phyloP scores from a whole-genome alignment of 129 eudicot species.

The Tagetes patula region DNA sequence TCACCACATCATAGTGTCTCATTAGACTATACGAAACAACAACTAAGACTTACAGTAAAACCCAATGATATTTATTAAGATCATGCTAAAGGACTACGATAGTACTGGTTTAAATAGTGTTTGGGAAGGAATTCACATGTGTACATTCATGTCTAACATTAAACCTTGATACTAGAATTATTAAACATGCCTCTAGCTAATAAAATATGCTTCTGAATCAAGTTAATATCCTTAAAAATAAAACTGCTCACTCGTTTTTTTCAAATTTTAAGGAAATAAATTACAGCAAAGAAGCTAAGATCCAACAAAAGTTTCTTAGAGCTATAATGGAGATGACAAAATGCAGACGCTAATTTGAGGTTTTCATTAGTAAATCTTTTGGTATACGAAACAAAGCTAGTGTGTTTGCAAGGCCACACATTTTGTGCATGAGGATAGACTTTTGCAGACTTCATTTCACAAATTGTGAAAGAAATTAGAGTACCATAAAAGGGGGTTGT shows the following conservation, averaged over 20 bases:
- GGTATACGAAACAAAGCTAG: not conserved
- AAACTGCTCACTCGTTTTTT: not conserved
- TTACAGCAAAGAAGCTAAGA: conserved; percentile 8
- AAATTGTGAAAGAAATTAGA: not conserved
- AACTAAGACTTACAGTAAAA: not conserved
- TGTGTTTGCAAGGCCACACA: conserved; percentile 16
- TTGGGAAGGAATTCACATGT: not conserved
- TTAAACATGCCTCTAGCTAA: not conserved
- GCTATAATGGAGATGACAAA: not conserved
- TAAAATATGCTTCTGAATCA: not conserved
- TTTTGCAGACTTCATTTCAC: not conserved
- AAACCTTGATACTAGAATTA: conserved; percentile 4
- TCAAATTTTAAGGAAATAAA: not conserved
- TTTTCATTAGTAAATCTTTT: not conserved
- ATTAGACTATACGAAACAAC: not conserved
- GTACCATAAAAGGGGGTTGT: not conserved
- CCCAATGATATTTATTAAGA: not conserved
- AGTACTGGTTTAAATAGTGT: not conserved
- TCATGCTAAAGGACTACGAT: not conserved
- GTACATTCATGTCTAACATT: not conserved
- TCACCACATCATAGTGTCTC: not conserved
- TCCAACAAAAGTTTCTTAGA: not conserved
- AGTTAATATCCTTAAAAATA: not conserved
- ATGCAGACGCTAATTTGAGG: not conserved
- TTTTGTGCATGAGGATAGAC: conserved; percentile 18